A percentile compares a stretch with the other conserved stretches of the same genome.
Evolutionary conservation across 805 yeast genomes (phyloP).

Genomic region (Maudiozyma turicensis): DNA sequence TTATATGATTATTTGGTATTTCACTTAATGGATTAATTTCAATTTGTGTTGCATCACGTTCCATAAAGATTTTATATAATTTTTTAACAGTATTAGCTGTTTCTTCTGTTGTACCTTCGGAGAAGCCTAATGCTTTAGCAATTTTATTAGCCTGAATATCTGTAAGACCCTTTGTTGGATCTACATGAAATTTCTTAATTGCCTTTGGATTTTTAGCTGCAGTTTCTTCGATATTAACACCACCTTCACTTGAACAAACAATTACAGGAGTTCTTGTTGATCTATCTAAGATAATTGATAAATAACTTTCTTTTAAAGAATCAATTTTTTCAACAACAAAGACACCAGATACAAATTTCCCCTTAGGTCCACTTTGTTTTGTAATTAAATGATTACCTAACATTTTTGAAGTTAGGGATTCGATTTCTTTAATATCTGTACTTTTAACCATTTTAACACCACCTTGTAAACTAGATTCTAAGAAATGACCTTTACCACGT

Average conservation of each 20-base stretch:
- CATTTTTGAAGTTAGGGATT: slow-evolving; percentile 80
- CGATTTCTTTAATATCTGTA: slow-evolving; percentile 75
- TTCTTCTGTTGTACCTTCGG: slow-evolving; percentile 63
- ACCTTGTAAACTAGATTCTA: slow-evolving; percentile 85
- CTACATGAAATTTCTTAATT: slow-evolving; percentile 78
- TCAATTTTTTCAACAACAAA: slow-evolving; percentile 92
- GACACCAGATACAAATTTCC: slow-evolving; percentile 94
- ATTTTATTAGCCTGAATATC: slow-evolving; percentile 64
- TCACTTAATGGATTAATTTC: slow-evolving; percentile 98
- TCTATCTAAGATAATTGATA: slow-evolving; percentile 93
- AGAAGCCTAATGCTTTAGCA: slow-evolving; percentile 76
- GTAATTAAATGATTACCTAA: slow-evolving; percentile 88
- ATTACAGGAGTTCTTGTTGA: slow-evolving; percentile 80
- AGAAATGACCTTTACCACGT: slow-evolving; percentile 95
- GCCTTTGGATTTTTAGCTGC: slow-evolving; percentile 87
- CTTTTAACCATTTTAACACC: slow-evolving; percentile 76
- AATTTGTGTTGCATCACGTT: slow-evolving; percentile 93
- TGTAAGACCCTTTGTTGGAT: slow-evolving; percentile 63
- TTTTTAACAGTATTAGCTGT: slow-evolving; percentile 83
- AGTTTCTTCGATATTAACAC: slow-evolving; percentile 99
- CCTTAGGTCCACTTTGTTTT: slow-evolving; percentile 96
- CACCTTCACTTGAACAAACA: slow-evolving; percentile 96
- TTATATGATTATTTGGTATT: slow-evolving; percentile 45
- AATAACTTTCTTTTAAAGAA: slow-evolving; percentile 89
- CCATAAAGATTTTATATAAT: slow-evolving; percentile 80